Base-by-base conservation (phyloP, 306 rosid species). In the Malus fusca region DNA sequence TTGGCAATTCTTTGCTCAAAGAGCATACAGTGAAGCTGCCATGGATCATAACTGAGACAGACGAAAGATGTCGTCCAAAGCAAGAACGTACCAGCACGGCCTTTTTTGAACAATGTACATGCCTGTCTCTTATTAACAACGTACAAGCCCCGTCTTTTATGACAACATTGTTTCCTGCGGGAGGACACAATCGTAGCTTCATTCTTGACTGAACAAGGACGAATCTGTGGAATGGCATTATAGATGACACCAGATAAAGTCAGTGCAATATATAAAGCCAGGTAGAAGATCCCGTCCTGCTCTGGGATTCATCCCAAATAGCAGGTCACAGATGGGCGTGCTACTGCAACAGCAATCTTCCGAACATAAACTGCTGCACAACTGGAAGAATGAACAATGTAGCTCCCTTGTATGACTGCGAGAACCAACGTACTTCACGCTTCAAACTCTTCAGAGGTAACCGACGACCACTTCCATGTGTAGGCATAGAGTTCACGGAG, bases 381-480 rank as follows among this genome's bases (percentile, higher is more conserved):
- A 62, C 64, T 42, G 60, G 40, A 51, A 59, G 46, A 48, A 40
- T 18, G 48, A 60, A 25, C 25, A 11, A 40, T 13, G 4, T 13
- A 19, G 25, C 19, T 64, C 31, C 33, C 33, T 43, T 59, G 4
- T 13, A 18, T 67, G 74, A 59, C 46, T 10, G 74, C 64, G 15
- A 35, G 52, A 56, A 72, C n/a, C 43, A n/a, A 4, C 15, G 2
- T 25, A 73, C 33, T 74, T 44, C 76, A 77, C 77, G 44, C 73
- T 66, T 68, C 76, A 60, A 75, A 77, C 63, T 66, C 21, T 48
- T 15, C 55, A 48, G 21, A 17, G 6, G 55, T 17, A 48, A n/a
- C 73, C 5, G 7, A 21, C 25, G 56, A 23, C 43, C 19, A 52
- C 75, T 40, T 71, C 67, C 68, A 48, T 8, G 18, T 28, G 44